Evolutionary conservation across 78 protist genomes (phyloP).

Genomic region (Dictyostelium purpureum): DNA sequence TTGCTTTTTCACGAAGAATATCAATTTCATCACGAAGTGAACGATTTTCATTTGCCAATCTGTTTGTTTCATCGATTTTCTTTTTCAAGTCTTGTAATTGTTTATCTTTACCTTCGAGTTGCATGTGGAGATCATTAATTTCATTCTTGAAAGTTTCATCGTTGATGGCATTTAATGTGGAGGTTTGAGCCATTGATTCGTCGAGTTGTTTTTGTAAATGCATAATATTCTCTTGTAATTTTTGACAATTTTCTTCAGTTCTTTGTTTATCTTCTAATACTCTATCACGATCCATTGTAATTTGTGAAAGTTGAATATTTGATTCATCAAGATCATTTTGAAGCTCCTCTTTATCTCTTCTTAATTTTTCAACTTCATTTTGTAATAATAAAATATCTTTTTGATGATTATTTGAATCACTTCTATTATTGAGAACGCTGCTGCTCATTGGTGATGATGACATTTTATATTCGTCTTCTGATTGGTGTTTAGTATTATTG

Average conservation of each 20-base stretch:
- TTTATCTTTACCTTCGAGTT: conserved; percentile 62
- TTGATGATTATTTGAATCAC: not conserved
- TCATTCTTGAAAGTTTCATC: conserved; percentile 39
- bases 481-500: not conserved
- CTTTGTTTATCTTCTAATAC: conserved; percentile 23
- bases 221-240: conserved; percentile 25
- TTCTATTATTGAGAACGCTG: not conserved
- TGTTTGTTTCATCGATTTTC: conserved; percentile 21
- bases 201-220: conserved; percentile 38
- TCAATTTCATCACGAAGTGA: conserved; percentile 72
- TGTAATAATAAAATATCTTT: not conserved
- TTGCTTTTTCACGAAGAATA: conserved; percentile 57
- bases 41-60: conserved; percentile 30
- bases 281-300: not conserved
- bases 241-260: conserved; percentile 27
- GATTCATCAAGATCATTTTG: conserved; percentile 53
- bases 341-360: conserved; percentile 10
- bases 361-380: conserved; percentile 9
- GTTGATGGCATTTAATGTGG: conserved; percentile 30
- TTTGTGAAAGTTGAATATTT: not conserved
- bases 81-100: conserved; percentile 29
- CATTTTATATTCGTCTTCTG: not conserved
- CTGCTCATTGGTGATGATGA: not conserved
- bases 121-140: conserved; percentile 34
- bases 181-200: conserved; percentile 18